Percentiles rank a stretch among this genome's conserved stretches.
Conservation (phyloP, 2,329 filamentous ascomycete species). For the Trichoderma sp. region DNA sequence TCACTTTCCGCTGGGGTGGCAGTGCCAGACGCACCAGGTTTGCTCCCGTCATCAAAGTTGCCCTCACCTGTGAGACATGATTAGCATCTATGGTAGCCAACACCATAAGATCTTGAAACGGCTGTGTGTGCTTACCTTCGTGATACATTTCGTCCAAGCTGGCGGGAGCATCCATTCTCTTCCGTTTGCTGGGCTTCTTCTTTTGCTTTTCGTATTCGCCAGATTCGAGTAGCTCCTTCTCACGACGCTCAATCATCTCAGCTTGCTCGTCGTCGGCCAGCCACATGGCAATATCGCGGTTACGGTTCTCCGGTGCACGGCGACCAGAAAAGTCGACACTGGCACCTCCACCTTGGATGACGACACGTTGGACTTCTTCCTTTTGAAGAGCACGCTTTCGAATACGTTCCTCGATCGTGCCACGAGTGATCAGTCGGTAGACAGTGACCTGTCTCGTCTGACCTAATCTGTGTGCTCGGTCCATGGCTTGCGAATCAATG, state of each 20-base stretch:
- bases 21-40: slow-evolving; percentile 69
- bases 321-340: slow-evolving; percentile 97
- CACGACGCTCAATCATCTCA: slow-evolving; percentile 88
- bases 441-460: slow-evolving; percentile 96
- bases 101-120: not conserved
- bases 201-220: slow-evolving; percentile 67
- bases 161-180: slow-evolving; percentile 56
- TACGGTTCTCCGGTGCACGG: slow-evolving; percentile 82
- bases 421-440: slow-evolving; percentile 93
- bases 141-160: slow-evolving; percentile 98
- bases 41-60: slow-evolving; percentile 86
- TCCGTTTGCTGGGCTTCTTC: slow-evolving; percentile 60
- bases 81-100: slow-evolving; percentile 31
- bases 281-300: slow-evolving; percentile 99
- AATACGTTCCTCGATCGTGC: slow-evolving; percentile 97
- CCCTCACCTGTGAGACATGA: slow-evolving; percentile 73
- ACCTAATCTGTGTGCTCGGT: slow-evolving; percentile 94
- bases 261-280: slow-evolving; percentile 96
- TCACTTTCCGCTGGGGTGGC: slow-evolving; percentile 74
- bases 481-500: slow-evolving; percentile 98
- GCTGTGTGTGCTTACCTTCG: slow-evolving; percentile 70
- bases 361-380: slow-evolving; percentile 96
- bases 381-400: slow-evolving; percentile 96
- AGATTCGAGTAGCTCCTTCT: slow-evolving; percentile 79
- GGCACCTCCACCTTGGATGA: slow-evolving; percentile 88